Base-by-base conservation (phyloP, 225 moss, liverwort and hornwort species). In the Bryoerythrophyllum caledonicum region DNA sequence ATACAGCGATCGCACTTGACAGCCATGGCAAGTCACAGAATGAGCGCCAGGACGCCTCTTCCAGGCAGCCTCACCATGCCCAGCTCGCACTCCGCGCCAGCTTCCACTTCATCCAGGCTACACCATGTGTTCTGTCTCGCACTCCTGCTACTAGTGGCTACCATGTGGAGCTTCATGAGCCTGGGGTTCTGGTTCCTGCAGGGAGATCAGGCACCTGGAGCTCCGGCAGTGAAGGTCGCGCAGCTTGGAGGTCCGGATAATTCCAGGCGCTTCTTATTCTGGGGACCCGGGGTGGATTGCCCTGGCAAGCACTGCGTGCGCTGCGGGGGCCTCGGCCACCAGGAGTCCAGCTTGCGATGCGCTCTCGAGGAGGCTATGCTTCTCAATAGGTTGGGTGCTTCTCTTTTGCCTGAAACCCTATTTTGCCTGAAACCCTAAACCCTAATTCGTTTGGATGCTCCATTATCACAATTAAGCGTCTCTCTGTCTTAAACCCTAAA, bases 291-390 rank as follows among this genome's bases (percentile, higher is more conserved):
- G 53, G 61, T 89, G 0, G 89, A 89, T 61, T 87, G 89, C 60
- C 89, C 89, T 62, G 87, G 89, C 40, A 84, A 80, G 63, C 32
- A 81, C 56, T 89, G 89, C 72, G 69, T 87, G 41, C 78, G 55
- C 8, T 89, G 89, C 43, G 89, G 84, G 30, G 89, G 89, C 3
- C 76, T 89, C 57, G 87, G 89, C 51, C 89, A 89, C 70, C 89
- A 89, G 76, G 89, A 89, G 54, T 89, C 89, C 51, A 89, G 89
- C 80, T 82, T 89, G 80, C 65, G 89, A 74, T 89, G 89, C 49
- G 89, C 84, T 28, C 86, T 89, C 1, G 84, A 89, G 60, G 89
- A 89, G 76, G 89, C 89, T 25, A 37, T 84, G 70, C 34, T 68
- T 63, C 87, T 89, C 52, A 87, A 87, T 52, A 89, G 89, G 89